These are phyloP conservation scores for Lichtheimia corymbifera DNA, from an alignment of 371 early-diverging fungal genomes.

Conservation along the genomic window DNA sequence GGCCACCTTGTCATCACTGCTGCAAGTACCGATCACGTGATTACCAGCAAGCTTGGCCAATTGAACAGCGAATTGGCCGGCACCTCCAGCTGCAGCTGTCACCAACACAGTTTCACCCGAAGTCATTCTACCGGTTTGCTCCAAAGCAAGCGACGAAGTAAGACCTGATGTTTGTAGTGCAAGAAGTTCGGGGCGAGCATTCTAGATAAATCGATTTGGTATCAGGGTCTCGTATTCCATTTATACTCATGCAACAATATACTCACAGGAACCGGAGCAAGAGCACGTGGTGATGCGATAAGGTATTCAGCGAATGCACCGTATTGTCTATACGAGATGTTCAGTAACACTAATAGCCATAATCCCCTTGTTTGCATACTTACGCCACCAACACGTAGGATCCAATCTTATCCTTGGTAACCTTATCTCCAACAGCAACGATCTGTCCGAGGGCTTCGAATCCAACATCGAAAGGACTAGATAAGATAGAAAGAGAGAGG, in stretches of 20 bases:
- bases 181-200: constrained; percentile 33
- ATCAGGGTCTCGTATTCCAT: too few relatives aligned
- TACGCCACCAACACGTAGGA: constrained; percentile 28
- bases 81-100: constrained; percentile 55
- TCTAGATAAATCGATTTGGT: constrained; percentile 11
- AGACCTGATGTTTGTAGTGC: constrained; percentile 56
- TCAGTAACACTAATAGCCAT: too few relatives aligned
- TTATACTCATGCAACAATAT: background rate
- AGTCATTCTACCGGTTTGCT: constrained; percentile 34
- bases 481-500: too few relatives aligned
- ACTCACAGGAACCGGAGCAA: constrained; percentile 41
- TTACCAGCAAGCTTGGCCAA: constrained; percentile 51
- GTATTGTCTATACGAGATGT: constrained; percentile 28
- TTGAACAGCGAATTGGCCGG: constrained; percentile 55
- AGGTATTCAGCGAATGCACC: constrained; percentile 62
- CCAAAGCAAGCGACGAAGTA: constrained; percentile 53
- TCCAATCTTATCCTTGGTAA: constrained; percentile 40
- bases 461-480: constrained; percentile 64
- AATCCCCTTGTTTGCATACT: background rate
- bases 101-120: constrained; percentile 42
- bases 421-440: constrained; percentile 45
- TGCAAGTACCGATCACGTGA: constrained; percentile 57
- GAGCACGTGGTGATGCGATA: constrained; percentile 19
- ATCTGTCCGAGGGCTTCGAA: constrained; percentile 62
- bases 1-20: constrained; percentile 41